phyloP scores from a whole-genome alignment of 192 early-diverging fungal genomes.

The Backusella mclennaniae region DNA sequence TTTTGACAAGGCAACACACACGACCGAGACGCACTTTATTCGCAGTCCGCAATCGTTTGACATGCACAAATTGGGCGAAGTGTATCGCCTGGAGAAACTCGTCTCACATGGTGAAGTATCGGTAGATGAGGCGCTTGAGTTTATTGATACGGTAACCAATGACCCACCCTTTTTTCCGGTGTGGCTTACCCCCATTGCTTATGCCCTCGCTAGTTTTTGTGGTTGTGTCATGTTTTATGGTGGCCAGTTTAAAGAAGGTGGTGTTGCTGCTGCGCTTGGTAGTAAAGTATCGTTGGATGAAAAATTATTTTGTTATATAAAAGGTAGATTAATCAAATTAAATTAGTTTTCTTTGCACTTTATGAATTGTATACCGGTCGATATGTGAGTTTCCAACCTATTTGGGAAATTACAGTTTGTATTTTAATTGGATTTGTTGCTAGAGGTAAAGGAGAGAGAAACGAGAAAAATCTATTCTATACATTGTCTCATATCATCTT shows the following conservation, averaged over 20 bases:
- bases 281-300: slow-evolving; percentile 9
- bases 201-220: slow-evolving; percentile 54
- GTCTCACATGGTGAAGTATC: slow-evolving; percentile 60
- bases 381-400: slow-evolving; percentile 46
- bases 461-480: not conserved
- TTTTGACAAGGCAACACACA: slow-evolving; percentile 65
- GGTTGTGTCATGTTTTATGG: slow-evolving; percentile 67
- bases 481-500: not conserved
- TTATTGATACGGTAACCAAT: slow-evolving; percentile 56
- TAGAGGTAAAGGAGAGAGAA: slow-evolving; percentile 6
- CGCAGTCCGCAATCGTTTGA: slow-evolving; percentile 58
- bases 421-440: slow-evolving; percentile 47
- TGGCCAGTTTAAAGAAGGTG: slow-evolving; percentile 66
- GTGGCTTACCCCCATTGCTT: slow-evolving; percentile 55
- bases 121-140: slow-evolving; percentile 61
- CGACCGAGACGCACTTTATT: slow-evolving; percentile 73
- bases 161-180: slow-evolving; percentile 54
- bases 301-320: too few species aligned
- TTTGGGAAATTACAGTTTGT: slow-evolving; percentile 46
- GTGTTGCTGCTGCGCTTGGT: slow-evolving; percentile 48
- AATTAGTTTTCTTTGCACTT: slow-evolving; percentile 20
- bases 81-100: slow-evolving; percentile 60
- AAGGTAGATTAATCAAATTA: too few species aligned
- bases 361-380: slow-evolving; percentile 54
- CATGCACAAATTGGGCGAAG: slow-evolving; percentile 63